A percentile compares a stretch with the other conserved stretches of the same genome.
Evolutionary conservation across 2,329 filamentous ascomycete genomes (phyloP).

Genomic region (Diplodia mutila): DNA sequence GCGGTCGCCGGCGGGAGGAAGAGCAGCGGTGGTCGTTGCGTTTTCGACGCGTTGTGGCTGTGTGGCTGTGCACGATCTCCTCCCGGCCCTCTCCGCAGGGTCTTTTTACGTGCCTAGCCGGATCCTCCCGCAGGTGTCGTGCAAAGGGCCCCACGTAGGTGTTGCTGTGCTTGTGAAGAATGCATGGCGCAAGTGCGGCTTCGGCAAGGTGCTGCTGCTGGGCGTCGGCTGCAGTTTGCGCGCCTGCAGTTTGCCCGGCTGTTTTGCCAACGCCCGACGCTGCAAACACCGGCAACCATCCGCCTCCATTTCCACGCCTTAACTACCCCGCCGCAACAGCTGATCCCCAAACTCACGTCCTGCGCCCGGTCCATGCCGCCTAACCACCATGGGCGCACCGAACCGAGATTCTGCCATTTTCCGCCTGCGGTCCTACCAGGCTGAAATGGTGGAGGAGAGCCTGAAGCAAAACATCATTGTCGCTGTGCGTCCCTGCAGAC

Average conservation of each 20-base stretch:
- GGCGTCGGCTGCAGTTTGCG: not conserved
- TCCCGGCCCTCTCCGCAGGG: too few species aligned
- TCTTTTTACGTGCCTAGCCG: not conserved
- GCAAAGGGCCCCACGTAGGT: not conserved
- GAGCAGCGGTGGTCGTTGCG: not conserved
- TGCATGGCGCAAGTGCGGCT: not conserved
- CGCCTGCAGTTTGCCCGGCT: not conserved
- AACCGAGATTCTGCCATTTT: conserved; percentile 25
- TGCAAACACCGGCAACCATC: conserved; percentile 1
- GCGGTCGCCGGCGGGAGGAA: not conserved
- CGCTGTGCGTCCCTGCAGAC: conserved; percentile 32
- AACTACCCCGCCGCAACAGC: not conserved
- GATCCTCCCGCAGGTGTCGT: not conserved
- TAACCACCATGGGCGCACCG: not conserved
- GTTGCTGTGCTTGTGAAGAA: not conserved
- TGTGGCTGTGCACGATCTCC: not conserved
- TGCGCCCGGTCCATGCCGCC: not conserved
- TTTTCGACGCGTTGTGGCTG: not conserved
- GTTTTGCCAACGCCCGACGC: not conserved
- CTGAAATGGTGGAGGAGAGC: conserved; percentile 54
- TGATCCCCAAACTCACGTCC: not conserved
- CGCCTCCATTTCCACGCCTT: not conserved
- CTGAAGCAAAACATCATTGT: conserved; percentile 52
- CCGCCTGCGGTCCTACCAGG: conserved; percentile 50
- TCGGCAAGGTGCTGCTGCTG: not conserved